Percentiles rank a stretch among this genome's conserved stretches.
These are phyloP conservation scores for Blastobotrys elegans DNA, from an alignment of 1,139 yeast genomes.

Conservation along the genomic window DNA sequence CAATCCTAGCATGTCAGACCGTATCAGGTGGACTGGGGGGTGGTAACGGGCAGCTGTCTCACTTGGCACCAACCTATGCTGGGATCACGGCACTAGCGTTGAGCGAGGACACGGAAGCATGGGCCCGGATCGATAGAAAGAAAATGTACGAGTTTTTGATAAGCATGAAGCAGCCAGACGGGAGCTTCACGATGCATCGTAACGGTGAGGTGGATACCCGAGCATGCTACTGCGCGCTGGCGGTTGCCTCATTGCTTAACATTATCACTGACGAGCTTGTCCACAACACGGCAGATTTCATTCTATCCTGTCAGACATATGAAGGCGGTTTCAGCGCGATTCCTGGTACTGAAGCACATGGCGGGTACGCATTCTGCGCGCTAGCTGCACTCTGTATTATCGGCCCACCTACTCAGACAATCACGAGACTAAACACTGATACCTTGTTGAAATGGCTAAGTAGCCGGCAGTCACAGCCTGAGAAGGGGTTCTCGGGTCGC, in stretches of 20 bases:
- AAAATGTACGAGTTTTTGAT: slow-evolving; percentile 61
- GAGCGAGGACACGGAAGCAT: slow-evolving; percentile 43
- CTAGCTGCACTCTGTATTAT: slow-evolving; percentile 62
- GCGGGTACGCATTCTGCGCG: slow-evolving; percentile 93
- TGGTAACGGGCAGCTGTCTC: slow-evolving; percentile 75
- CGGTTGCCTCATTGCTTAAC: slow-evolving; percentile 63
- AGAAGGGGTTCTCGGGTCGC: slow-evolving; percentile 87
- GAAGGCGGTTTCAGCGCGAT: slow-evolving; percentile 94
- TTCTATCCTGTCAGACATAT: slow-evolving; percentile 73
- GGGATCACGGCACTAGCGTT: slow-evolving; percentile 59
- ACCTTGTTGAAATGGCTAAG: slow-evolving; percentile 54
- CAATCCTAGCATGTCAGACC: slow-evolving; percentile 33
- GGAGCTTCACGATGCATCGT: slow-evolving; percentile 67
- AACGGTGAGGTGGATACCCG: slow-evolving; percentile 86
- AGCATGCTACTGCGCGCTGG: slow-evolving; percentile 80
- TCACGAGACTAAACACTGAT: slow-evolving; percentile 27
- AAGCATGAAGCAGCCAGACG: slow-evolving; percentile 59
- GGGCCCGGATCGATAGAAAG: slow-evolving; percentile 43
- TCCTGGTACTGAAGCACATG: slow-evolving; percentile 89
- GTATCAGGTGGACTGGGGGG: slow-evolving; percentile 75
- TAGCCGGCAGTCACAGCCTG: slow-evolving; percentile 61
- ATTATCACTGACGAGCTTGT: slow-evolving; percentile 59
- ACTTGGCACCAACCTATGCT: slow-evolving; percentile 83
- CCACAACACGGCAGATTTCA: slow-evolving; percentile 52
- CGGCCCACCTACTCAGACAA: slow-evolving; percentile 34